Conservation (phyloP, 441 rosid species). For the Pelargonium australe region DNA sequence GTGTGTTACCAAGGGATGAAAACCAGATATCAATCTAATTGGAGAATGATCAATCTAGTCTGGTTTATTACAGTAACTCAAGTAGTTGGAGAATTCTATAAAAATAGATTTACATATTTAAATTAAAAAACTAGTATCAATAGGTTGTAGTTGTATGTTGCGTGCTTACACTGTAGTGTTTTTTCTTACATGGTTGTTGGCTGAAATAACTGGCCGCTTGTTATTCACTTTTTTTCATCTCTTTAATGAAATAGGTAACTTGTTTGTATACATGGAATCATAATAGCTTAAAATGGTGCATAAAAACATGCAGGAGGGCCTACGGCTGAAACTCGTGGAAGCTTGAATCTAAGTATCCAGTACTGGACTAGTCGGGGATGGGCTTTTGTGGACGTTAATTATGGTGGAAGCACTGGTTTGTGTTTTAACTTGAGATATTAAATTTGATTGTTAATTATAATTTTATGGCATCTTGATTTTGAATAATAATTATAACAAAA, state of each 20-base stretch:
- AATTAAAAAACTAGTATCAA: neutral
- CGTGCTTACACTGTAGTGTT: neutral
- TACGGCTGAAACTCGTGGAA: slow-evolving; percentile 63
- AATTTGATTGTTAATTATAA: slow-evolving; percentile 5
- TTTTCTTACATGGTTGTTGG: neutral
- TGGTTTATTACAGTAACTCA: too few species aligned
- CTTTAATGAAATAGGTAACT: neutral
- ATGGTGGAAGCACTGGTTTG: slow-evolving; percentile 98
- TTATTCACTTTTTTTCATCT: neutral
- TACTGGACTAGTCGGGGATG: slow-evolving; percentile 97
- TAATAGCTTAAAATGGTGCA: neutral
- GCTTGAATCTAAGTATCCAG: slow-evolving; percentile 61
- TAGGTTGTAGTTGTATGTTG: neutral
- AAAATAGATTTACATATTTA: too few species aligned
- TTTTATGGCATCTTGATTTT: neutral
- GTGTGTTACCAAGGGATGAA: too few species aligned
- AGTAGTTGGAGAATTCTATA: too few species aligned
- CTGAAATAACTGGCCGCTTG: slow-evolving; percentile 8
- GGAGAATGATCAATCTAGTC: too few species aligned
- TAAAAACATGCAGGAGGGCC: slow-evolving; percentile 63
- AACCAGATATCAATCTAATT: too few species aligned
- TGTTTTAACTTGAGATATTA: slow-evolving; percentile 14
- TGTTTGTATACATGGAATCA: neutral
- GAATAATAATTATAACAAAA: neutral
- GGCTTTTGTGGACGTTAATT: slow-evolving; percentile 90